Evolutionary conservation across 768 basidiomycete species (phyloP).

Genomic region (Heimioporus sp.): DNA sequence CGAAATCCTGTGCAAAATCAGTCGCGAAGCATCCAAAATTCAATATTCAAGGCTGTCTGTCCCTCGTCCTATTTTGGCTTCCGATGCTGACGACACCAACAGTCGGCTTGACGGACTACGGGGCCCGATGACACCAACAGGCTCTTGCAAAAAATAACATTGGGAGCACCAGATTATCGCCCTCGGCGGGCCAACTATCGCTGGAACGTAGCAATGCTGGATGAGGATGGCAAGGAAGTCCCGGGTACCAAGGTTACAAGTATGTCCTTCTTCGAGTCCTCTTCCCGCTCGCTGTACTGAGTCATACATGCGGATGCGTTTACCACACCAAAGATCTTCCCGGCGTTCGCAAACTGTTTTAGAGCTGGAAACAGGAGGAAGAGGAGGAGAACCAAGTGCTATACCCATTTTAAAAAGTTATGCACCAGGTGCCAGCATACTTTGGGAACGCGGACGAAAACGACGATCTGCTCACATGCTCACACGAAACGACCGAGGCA

Average conservation of each 20-base stretch:
- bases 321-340: constrained; percentile 95
- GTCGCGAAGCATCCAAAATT: constrained; percentile 94
- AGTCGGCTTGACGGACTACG: constrained; percentile 95
- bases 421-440: constrained; percentile 83
- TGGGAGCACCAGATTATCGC: constrained; percentile 99
- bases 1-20: constrained; percentile 92
- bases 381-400: constrained; percentile 83
- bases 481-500: constrained; percentile 68
- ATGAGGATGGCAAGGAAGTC: constrained; percentile 94
- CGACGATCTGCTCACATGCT: constrained; percentile 65
- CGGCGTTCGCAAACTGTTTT: constrained; percentile 93
- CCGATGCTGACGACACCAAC: too few relatives aligned
- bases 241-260: constrained; percentile 99
- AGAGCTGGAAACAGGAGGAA: constrained; percentile 80
- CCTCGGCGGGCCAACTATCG: constrained; percentile 93
- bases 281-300: not conserved
- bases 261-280: constrained; percentile 39
- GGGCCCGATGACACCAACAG: constrained; percentile 97
- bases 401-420: constrained; percentile 85
- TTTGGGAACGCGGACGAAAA: constrained; percentile 90
- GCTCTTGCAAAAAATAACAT: constrained; percentile 90
- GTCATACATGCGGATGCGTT: constrained; percentile 71
- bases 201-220: constrained; percentile 89
- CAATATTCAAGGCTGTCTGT: constrained; percentile 93
- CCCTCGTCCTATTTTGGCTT: not conserved